These are phyloP conservation scores for Bolboschoenus planiculmis DNA, from an alignment of 176 grass and related monocot species.

Conservation along the genomic window DNA sequence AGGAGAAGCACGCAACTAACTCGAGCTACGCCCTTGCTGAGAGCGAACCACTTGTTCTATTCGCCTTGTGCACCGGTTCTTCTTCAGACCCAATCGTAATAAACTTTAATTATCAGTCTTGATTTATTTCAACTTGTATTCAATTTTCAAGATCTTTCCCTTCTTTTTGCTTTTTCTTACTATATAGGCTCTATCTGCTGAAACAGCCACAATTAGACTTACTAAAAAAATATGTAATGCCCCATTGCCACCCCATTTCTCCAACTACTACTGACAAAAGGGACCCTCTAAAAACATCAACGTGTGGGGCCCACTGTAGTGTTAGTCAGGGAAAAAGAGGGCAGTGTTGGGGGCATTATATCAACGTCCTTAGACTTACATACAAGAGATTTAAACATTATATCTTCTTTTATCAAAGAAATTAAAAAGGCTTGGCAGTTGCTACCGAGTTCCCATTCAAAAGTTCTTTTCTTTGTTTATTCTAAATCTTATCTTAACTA, in stretches of 20 bases:
- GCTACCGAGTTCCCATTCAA: background rate
- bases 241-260: no score
- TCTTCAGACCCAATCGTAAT: slow-evolving; percentile 78
- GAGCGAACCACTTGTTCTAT: slow-evolving; percentile 66
- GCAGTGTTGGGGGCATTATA: no score
- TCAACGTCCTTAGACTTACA: background rate
- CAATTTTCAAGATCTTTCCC: background rate
- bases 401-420: background rate
- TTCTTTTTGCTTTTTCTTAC: no score
- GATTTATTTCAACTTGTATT: background rate
- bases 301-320: no score
- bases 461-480: background rate
- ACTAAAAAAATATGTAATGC: no score
- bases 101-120: background rate
- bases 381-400: background rate
- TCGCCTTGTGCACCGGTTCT: slow-evolving; percentile 72
- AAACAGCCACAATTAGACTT: background rate
- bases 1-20: slow-evolving; percentile 67
- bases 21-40: slow-evolving; percentile 48
- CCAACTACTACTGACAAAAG: no score
- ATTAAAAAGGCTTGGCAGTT: background rate
- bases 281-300: no score
- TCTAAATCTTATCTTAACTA: background rate
- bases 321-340: no score
- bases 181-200: background rate